Conservation (phyloP, 345 rosid genomes). For the Populus alba region DNA sequence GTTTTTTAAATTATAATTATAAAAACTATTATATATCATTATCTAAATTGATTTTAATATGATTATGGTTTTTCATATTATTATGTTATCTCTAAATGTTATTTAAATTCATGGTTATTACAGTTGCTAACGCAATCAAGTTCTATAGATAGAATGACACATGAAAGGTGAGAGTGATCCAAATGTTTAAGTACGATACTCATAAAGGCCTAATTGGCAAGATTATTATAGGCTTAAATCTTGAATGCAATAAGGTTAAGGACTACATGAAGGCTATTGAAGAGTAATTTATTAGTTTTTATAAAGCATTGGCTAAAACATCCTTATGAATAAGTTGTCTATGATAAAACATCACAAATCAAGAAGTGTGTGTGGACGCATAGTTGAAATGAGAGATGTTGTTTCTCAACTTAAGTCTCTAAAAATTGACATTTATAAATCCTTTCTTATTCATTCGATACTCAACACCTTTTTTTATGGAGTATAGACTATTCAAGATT, state of each 20-base stretch:
- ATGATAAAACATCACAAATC: not conserved
- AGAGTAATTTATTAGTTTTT: not conserved
- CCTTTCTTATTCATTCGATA: not conserved
- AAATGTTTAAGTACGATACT: not conserved
- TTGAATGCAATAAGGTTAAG: not conserved
- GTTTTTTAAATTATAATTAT: no score
- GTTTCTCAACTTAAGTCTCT: not conserved
- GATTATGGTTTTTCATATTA: no score
- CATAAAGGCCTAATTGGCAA: not conserved
- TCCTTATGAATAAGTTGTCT: not conserved
- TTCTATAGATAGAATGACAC: no score
- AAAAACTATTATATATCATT: no score
- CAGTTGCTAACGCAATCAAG: no score
- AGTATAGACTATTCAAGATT: not conserved
- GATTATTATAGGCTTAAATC: not conserved
- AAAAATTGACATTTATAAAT: not conserved
- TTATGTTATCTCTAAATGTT: no score
- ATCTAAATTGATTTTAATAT: not conserved
- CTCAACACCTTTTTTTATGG: not conserved
- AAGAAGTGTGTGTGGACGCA: not conserved
- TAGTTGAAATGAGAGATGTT: not conserved
- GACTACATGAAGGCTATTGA: not conserved
- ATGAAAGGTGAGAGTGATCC: accelerated
- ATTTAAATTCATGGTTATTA: not conserved
- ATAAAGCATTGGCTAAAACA: not conserved